Base-by-base conservation (phyloP, 495 filamentous ascomycete species). In the Podospora didyma region DNA sequence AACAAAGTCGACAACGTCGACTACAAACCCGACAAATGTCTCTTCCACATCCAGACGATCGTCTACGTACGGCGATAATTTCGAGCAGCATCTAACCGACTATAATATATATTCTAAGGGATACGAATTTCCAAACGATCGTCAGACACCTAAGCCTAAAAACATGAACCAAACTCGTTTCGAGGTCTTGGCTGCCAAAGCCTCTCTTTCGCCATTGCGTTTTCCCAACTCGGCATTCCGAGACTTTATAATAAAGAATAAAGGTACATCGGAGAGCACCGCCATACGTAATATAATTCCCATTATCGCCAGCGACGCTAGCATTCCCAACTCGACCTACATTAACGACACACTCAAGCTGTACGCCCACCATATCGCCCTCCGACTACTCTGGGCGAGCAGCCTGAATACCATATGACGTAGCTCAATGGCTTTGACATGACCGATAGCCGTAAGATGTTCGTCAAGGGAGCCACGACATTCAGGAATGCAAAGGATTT, bases 321-420 rank as follows among this genome's bases (percentile, higher is more conserved):
- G 28, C 26, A 61, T 59, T 48, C 51, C 51, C 1, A 64, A 14
- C 35, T 66, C 71, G 17, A 70, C 61, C 11, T 79, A 76, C 50
- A 59, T 73, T 41, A 35, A 26, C 49, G 58, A 69, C 46, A 63
- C 46, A 9, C 69, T 77, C 22, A 51, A 68, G 55, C 60, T 77
- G 60, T 77, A 71, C 61, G 61, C 72, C 22, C 66, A 62, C 54
- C 70, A 78, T 59, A 45, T 56, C 41, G 64, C 54, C 5, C 23
- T 55, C 63, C 60, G 45, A 57, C 26, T 31, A 9, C 26, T 31
- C 4, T 31, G 9, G 26, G 26, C 4, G 58, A 56, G 35, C 54
- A 44, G 54, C 65, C 69, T 5, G 67, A 68, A 51, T 80, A 79
- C 57, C 50, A 71, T 55, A 82, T 77, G 73, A 73, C 61, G 26